A percentile compares a stretch with the other conserved stretches of the same genome.
Evolutionary conservation across 2,329 filamentous ascomycete genomes (phyloP).

Genomic region (Ophiostoma sp.): DNA sequence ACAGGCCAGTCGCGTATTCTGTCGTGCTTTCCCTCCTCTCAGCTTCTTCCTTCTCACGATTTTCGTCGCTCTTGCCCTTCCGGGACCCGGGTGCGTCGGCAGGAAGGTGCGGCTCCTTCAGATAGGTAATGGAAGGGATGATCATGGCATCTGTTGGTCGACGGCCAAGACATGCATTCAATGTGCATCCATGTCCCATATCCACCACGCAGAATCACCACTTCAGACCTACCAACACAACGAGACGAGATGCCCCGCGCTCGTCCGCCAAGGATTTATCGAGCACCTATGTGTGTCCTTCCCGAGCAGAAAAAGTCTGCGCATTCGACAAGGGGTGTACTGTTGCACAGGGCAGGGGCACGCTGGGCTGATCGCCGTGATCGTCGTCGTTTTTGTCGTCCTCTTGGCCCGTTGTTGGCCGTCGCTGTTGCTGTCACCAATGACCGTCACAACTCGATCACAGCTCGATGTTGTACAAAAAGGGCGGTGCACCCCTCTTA

Average conservation of each 20-base stretch:
- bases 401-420: neutral
- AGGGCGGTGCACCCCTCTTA: neutral
- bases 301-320: neutral
- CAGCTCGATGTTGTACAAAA: conserved; percentile 11
- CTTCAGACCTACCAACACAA: neutral
- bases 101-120: neutral
- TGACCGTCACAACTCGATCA: neutral
- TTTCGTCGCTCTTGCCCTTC: neutral
- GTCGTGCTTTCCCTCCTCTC: neutral
- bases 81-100: neutral
- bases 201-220: neutral
- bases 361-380: neutral
- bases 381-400: neutral
- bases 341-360: neutral
- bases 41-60: neutral
- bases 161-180: neutral
- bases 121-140: neutral
- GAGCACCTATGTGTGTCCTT: too few species aligned
- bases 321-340: neutral
- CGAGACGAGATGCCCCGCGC: neutral
- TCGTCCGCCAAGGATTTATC: neutral
- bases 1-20: conserved; percentile 3
- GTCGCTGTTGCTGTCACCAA: neutral
- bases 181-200: neutral
- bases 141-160: neutral